These are phyloP conservation scores for Colletotrichum melonis DNA, from an alignment of 2,329 filamentous ascomycete genomes.

Conservation along the genomic window DNA sequence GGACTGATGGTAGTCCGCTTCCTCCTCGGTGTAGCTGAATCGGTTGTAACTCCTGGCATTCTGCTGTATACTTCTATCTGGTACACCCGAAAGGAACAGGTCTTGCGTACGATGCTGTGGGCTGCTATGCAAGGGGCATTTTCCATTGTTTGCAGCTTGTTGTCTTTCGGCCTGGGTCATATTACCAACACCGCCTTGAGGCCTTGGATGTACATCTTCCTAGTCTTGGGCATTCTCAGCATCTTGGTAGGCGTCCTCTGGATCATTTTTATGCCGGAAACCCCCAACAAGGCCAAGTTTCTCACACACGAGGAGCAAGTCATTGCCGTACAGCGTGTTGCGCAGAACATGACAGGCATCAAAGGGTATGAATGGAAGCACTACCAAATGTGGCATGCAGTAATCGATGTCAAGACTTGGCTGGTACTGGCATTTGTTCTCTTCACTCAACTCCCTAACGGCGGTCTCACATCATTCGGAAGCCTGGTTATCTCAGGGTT, in stretches of 20 bases:
- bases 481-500: slow-evolving; percentile 36
- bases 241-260: too few species aligned
- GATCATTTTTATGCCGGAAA: too few species aligned
- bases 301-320: slow-evolving; percentile 38
- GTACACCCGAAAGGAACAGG: slow-evolving; percentile 33
- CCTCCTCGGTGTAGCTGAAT: slow-evolving; percentile 36
- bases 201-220: too few species aligned
- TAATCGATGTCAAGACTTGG: too few species aligned
- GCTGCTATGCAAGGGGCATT: slow-evolving; percentile 26
- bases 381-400: too few species aligned
- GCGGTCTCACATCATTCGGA: too few species aligned
- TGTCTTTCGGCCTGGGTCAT: slow-evolving; percentile 40
- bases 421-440: too few species aligned
- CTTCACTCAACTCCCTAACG: too few species aligned
- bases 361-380: slow-evolving; percentile 40
- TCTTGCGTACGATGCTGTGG: slow-evolving; percentile 22
- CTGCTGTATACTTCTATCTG: slow-evolving; percentile 24
- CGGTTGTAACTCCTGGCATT: slow-evolving; percentile 28
- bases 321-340: slow-evolving; percentile 40
- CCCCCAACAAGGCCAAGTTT: slow-evolving; percentile 36
- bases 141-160: slow-evolving; percentile 35
- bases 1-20: slow-evolving; percentile 34
- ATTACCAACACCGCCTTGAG: slow-evolving; percentile 31
- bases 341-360: slow-evolving; percentile 43
- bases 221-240: too few species aligned